phyloP scores from a whole-genome alignment of 768 basidiomycete species.

The Suillus cothurnatus region DNA sequence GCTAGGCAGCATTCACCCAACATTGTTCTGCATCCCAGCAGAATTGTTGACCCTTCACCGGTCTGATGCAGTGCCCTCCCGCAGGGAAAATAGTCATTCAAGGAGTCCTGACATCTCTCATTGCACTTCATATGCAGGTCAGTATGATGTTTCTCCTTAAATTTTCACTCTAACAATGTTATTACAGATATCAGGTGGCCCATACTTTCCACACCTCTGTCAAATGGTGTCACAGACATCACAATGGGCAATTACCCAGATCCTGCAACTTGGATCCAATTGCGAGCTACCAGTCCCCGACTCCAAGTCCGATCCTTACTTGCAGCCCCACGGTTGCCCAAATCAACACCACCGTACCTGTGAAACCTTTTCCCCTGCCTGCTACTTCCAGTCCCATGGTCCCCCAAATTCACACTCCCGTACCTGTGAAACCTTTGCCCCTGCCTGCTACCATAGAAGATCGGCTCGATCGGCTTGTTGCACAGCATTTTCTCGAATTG shows the following conservation, averaged over 20 bases:
- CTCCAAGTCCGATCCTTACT: no score
- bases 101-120: not conserved
- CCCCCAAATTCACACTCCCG: not conserved
- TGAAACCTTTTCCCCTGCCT: no score
- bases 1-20: no score
- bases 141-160: not conserved
- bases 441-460: slow-evolving; percentile 1
- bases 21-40: no score
- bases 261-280: no score
- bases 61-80: not conserved
- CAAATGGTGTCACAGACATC: not conserved
- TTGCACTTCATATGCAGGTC: not conserved
- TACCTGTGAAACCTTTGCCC: not conserved
- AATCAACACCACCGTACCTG: no score
- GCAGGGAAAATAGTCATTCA: not conserved
- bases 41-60: not conserved
- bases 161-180: not conserved
- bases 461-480: no score
- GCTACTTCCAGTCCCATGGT: not conserved
- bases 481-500: not conserved
- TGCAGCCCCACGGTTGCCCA: no score
- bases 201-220: not conserved
- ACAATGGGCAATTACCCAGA: not conserved
- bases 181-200: not conserved
- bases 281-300: no score